Evolutionary conservation across 371 early-diverging fungal species (phyloP).

Genomic region (Mortierella sp.): DNA sequence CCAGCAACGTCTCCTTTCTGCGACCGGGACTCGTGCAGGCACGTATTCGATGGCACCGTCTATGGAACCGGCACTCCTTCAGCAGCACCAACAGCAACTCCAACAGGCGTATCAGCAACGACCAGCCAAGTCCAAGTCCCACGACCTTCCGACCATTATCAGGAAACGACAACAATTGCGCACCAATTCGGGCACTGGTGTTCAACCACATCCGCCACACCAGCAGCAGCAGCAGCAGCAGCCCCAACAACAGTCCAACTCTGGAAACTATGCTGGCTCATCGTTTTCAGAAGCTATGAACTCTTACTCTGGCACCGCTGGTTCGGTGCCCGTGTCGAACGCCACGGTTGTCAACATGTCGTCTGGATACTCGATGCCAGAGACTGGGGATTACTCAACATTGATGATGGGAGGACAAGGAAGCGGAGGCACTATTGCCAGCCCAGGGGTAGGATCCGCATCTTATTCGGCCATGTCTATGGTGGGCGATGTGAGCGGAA

Average conservation of each 20-base stretch:
- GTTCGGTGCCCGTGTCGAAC: neutral
- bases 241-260: slow-evolving; percentile 4
- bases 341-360: slow-evolving; percentile 1
- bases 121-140: slow-evolving; percentile 14
- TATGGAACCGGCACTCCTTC: neutral
- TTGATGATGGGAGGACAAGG: neutral
- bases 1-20: neutral
- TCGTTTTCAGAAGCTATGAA: neutral
- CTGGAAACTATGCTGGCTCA: slow-evolving; percentile 4
- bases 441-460: neutral
- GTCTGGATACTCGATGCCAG: slow-evolving; percentile 1
- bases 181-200: slow-evolving; percentile 11
- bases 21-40: neutral
- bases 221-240: neutral
- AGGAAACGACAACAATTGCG: slow-evolving; percentile 42
- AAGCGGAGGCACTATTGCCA: neutral
- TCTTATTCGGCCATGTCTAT: neutral
- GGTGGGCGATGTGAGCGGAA: neutral
- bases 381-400: neutral
- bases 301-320: neutral
- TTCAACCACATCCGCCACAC: neutral
- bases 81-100: slow-evolving; percentile 29
- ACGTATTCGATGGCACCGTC: neutral
- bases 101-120: slow-evolving; percentile 9
- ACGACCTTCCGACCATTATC: slow-evolving; percentile 35